Conservation (phyloP, 2,329 filamentous ascomycete species). For the Colletotrichum liaoningense region DNA sequence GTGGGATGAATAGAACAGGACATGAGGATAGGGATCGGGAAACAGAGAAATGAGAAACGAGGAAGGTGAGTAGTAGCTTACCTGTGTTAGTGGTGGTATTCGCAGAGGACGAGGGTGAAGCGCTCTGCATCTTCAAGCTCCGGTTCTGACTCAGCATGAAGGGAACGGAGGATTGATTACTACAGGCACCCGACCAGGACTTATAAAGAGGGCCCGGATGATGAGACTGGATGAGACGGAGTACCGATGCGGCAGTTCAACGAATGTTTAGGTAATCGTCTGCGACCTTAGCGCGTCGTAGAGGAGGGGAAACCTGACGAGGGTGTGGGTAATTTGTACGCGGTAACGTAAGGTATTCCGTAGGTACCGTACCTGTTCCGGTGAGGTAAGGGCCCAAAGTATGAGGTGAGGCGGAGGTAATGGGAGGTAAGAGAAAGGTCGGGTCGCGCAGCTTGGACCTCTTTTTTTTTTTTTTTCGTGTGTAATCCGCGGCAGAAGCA, state of each 20-base stretch:
- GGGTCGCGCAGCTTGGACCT: slow-evolving; percentile 29
- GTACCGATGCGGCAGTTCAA: slow-evolving; percentile 35
- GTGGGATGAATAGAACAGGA: slow-evolving; percentile 8
- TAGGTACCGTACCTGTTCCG: slow-evolving; percentile 19
- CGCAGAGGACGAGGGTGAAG: slow-evolving; percentile 35
- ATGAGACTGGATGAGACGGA: slow-evolving; percentile 34
- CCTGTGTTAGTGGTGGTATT: slow-evolving; percentile 36
- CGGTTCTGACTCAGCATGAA: slow-evolving; percentile 39
- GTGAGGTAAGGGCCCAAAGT: slow-evolving; percentile 25
- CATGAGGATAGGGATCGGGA: slow-evolving; percentile 2
- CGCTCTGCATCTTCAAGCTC: slow-evolving; percentile 38
- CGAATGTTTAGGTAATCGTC: slow-evolving; percentile 34
- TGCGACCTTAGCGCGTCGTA: slow-evolving; percentile 35
- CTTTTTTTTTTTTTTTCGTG: slow-evolving; percentile 14
- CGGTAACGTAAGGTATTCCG: slow-evolving; percentile 32
- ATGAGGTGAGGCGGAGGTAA: slow-evolving; percentile 13
- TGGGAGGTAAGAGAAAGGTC: slow-evolving; percentile 11
- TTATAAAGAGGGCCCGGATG: slow-evolving; percentile 36
- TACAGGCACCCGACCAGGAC: slow-evolving; percentile 33
- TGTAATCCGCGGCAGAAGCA: slow-evolving; percentile 26
- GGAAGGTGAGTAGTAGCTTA: slow-evolving; percentile 22
- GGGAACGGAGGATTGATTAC: slow-evolving; percentile 37
- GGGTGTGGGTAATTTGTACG: slow-evolving; percentile 29
- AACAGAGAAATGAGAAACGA: slow-evolving; percentile 21
- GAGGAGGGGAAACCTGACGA: slow-evolving; percentile 34